Evolutionary conservation across 257 asterid genomes (phyloP).

Genomic region (Linaria vulgaris): DNA sequence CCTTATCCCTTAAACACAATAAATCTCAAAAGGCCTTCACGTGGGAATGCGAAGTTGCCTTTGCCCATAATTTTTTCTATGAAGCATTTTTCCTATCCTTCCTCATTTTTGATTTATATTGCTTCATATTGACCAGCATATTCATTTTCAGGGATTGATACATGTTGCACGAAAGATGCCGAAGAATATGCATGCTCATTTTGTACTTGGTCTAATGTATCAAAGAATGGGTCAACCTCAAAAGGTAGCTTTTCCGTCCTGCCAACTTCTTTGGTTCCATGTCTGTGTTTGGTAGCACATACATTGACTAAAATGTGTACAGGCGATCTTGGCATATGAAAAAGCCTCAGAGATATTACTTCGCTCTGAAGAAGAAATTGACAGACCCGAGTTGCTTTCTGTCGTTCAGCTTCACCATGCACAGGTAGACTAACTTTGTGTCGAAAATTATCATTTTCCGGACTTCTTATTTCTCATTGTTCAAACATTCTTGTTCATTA

Average conservation of each 20-base stretch:
- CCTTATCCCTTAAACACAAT: constrained; percentile 10
- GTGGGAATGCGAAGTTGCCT: background rate
- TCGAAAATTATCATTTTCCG: constrained; percentile 10
- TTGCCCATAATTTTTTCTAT: background rate
- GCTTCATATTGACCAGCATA: constrained; percentile 25
- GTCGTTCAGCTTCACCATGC: constrained; percentile 94
- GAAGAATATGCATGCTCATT: constrained; percentile 94
- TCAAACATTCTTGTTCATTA: constrained; percentile 12
- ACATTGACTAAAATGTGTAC: constrained; percentile 24
- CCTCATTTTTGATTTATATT: constrained; percentile 13
- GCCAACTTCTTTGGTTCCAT: constrained; percentile 20
- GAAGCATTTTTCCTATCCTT: constrained; percentile 10
- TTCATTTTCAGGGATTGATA: constrained; percentile 67
- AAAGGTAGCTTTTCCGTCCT: constrained; percentile 55
- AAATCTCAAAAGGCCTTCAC: constrained; percentile 8
- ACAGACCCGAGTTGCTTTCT: constrained; percentile 93
- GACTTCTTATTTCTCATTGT: background rate
- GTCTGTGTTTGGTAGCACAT: constrained; percentile 21
- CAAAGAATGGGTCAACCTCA: constrained; percentile 98
- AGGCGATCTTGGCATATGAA: constrained; percentile 87
- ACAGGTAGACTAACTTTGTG: constrained; percentile 50
- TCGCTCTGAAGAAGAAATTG: constrained; percentile 92
- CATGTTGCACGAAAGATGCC: constrained; percentile 99
- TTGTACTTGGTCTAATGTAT: constrained; percentile 92
- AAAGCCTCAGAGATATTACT: constrained; percentile 91